Percentiles rank a stretch among this genome's conserved stretches.
phyloP scores from a whole-genome alignment of 2,329 filamentous ascomycete genomes.

The Diplodia intermedia region DNA sequence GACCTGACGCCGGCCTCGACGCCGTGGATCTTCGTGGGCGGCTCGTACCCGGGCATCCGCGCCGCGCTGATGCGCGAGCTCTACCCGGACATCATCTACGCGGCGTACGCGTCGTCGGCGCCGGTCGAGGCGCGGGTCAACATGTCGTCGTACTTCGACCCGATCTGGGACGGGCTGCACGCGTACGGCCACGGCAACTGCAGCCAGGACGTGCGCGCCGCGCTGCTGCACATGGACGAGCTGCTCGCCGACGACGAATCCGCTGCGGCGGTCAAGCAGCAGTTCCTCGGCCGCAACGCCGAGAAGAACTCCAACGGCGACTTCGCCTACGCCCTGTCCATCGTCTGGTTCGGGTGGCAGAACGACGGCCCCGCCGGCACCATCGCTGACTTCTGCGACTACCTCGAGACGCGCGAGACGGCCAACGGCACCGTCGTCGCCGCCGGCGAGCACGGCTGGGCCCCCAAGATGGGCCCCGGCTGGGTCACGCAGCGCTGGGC shows the following conservation, averaged over 20 bases:
- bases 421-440: slow-evolving; percentile 35
- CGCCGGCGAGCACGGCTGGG: slow-evolving; percentile 52
- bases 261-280: slow-evolving; percentile 50
- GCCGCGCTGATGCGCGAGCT: slow-evolving; percentile 49
- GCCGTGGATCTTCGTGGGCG: slow-evolving; percentile 51
- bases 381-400: slow-evolving; percentile 55
- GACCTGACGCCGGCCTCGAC: slow-evolving; percentile 47
- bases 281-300: slow-evolving; percentile 56
- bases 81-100: slow-evolving; percentile 50
- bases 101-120: slow-evolving; percentile 47
- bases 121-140: slow-evolving; percentile 56
- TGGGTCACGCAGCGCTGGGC: slow-evolving; percentile 53
- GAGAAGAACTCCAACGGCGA: slow-evolving; percentile 58
- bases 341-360: slow-evolving; percentile 53
- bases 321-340: slow-evolving; percentile 50
- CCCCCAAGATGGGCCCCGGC: slow-evolving; percentile 49
- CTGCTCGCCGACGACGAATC: slow-evolving; percentile 44
- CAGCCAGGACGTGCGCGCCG: slow-evolving; percentile 57
- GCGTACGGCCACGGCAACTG: slow-evolving; percentile 55
- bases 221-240: slow-evolving; percentile 57
- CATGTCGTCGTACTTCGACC: slow-evolving; percentile 59
- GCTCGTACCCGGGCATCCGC: slow-evolving; percentile 49
- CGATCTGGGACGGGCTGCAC: slow-evolving; percentile 56
- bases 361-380: slow-evolving; percentile 51
- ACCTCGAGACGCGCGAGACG: slow-evolving; percentile 53